Conservation (phyloP, 1,284 basidiomycete genomes). For the Sporisorium graminicola region DNA sequence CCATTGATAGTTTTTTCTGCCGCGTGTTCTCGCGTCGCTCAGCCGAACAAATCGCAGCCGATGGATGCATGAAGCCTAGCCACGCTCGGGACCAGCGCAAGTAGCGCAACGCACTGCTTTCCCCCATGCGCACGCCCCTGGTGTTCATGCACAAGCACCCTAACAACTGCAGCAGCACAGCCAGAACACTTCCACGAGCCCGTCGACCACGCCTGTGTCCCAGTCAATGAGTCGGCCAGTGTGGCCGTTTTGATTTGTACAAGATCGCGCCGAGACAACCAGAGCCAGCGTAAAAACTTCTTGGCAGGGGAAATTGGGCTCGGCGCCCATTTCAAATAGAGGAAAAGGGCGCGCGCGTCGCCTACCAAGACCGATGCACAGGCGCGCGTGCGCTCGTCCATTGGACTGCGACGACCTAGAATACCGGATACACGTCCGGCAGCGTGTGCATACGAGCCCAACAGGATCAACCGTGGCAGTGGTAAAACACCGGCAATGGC, state of each 20-base stretch:
- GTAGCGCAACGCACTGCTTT: too few species aligned
- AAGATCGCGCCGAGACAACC: neutral
- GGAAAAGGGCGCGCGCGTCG: neutral
- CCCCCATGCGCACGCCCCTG: neutral
- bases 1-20: neutral
- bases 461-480: too few species aligned
- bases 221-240: neutral
- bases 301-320: neutral
- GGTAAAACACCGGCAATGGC: neutral
- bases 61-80: neutral
- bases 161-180: neutral
- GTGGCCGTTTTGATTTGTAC: neutral
- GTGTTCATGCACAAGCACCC: neutral
- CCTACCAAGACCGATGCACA: neutral
- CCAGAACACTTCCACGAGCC: neutral
- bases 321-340: neutral
- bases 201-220: neutral
- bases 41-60: neutral
- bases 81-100: neutral
- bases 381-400: too few species aligned
- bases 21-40: conserved; percentile 1
- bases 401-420: conserved; percentile 1
- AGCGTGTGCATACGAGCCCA: too few species aligned
- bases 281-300: neutral
- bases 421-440: neutral